Base-by-base conservation (phyloP, 2,329 filamentous ascomycete species). In the Ophiostoma himal-ulmi region DNA sequence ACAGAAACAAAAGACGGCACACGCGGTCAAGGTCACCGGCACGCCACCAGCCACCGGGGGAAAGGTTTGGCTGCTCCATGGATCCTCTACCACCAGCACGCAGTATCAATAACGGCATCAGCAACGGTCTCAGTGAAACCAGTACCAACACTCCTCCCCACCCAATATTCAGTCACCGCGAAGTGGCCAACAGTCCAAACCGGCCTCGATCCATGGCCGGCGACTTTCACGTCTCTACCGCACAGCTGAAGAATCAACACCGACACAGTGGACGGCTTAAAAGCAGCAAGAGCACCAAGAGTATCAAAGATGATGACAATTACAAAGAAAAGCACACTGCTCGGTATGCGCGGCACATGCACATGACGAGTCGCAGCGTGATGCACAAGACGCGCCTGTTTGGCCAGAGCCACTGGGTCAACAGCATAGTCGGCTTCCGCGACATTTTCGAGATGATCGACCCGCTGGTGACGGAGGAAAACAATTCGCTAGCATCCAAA, bases 401-500 rank as follows among this genome's bases (percentile, higher is more conserved):
- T 75, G 87, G 86, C 0, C 83, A 83, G 75, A 87, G 83, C 57
- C 84, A 88, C 74, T 88, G 84, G 82, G 79, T 86, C 20, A 85
- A 72, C 22, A 69, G 70, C 39, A 70, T 22, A 44, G 64, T 41
- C 74, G 70, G 44, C 26, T 71, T 73, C 62, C 70, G 70, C 34
- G 71, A 72, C 69, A 71, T 72, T 4, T 71, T 71, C 14, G 69
- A 71, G 11, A 52, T 60, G 44, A 39, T 71, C 14, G 72, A 20
- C 11, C 71, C 71, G 13, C 44, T 67, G 0, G 70, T 82, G 1
- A 77, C 75, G 20, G 78, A 81, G 26, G 78, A 80, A 0, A 76
- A 73, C 0, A 75, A 69, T 26, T 70, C 1, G 62, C 34, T 77
- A 78, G 2, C 77, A 79, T 20, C 74, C 82, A 2, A 26, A 10